A percentile compares a stretch with the other conserved stretches of the same genome.
phyloP scores from a whole-genome alignment of 306 rosid species.

The Acacia confusa region DNA sequence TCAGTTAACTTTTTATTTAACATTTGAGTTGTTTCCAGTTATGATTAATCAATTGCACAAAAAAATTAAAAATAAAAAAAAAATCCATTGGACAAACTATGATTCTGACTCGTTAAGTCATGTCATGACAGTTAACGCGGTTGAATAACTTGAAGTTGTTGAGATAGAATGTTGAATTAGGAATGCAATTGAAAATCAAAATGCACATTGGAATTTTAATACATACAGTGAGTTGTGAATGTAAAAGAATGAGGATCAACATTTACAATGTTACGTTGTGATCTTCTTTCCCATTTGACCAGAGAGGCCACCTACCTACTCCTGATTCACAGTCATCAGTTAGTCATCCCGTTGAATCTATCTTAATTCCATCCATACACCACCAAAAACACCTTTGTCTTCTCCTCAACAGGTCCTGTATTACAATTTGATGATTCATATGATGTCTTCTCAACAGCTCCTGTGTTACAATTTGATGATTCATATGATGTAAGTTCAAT shows the following conservation, averaged over 20 bases:
- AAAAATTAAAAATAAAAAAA: not conserved
- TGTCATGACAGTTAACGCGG: not conserved
- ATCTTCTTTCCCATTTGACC: conserved; percentile 24
- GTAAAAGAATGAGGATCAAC: conserved; percentile 19
- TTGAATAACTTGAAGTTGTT: not conserved
- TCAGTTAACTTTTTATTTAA: not conserved
- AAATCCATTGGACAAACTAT: not conserved
- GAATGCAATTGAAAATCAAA: conserved; percentile 11
- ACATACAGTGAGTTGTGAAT: not conserved
- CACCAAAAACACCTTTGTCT: conserved; percentile 7
- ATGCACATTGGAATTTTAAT: conserved; percentile 1
- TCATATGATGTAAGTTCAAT: conserved; percentile 36
- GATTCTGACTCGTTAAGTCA: not conserved
- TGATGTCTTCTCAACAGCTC: conserved; percentile 30
- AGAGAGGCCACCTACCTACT: conserved; percentile 9
- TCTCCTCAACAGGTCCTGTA: conserved; percentile 31
- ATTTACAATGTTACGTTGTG: conserved; percentile 15
- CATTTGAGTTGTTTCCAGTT: not conserved
- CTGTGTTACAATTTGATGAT: conserved; percentile 35
- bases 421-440: conserved; percentile 36
- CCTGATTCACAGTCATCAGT: not conserved
- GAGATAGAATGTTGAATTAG: conserved; percentile 18
- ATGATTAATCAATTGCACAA: not conserved
- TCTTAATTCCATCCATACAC: not conserved
- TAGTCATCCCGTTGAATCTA: conserved; percentile 5